Evolutionary conservation across 345 rosid genomes (phyloP).

Genomic region (Ceriops zippeliana): DNA sequence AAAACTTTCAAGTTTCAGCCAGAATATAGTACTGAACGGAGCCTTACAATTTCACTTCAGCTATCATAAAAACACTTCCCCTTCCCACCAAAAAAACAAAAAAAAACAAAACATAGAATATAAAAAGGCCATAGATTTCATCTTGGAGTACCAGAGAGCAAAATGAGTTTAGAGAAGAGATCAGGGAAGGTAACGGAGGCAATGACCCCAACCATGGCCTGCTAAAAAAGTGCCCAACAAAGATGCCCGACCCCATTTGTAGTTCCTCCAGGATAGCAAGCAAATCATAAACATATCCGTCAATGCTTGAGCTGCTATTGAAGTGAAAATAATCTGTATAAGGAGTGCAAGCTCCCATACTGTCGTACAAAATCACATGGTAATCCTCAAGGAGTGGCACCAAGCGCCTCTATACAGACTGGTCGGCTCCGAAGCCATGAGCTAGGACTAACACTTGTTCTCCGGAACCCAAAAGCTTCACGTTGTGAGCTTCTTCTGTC

Average conservation of each 20-base stretch:
- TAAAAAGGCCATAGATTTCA: background rate
- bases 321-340: slow-evolving; percentile 11
- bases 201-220: slow-evolving; percentile 7
- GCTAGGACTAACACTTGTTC: background rate
- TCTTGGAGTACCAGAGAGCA: slow-evolving; percentile 16
- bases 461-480: slow-evolving; percentile 5
- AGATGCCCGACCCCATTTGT: slow-evolving; percentile 7
- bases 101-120: too few relatives aligned
- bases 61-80: too few relatives aligned
- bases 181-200: slow-evolving; percentile 18
- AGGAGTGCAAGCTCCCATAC: slow-evolving; percentile 11
- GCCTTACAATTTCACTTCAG: too few relatives aligned
- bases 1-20: too few relatives aligned
- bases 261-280: slow-evolving; percentile 13
- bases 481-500: slow-evolving; percentile 11
- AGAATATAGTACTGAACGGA: background rate
- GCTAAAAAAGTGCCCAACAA: slow-evolving; percentile 1
- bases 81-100: too few relatives aligned
- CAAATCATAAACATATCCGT: slow-evolving; percentile 15
- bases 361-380: slow-evolving; percentile 8
- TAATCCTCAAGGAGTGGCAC: background rate
- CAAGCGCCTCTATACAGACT: slow-evolving; percentile 3
- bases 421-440: slow-evolving; percentile 16
- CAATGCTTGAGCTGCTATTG: slow-evolving; percentile 8
- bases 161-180: slow-evolving; percentile 14